Evolutionary conservation across 2,329 filamentous ascomycete species (phyloP).

Genomic region (Monosporascus sp.): DNA sequence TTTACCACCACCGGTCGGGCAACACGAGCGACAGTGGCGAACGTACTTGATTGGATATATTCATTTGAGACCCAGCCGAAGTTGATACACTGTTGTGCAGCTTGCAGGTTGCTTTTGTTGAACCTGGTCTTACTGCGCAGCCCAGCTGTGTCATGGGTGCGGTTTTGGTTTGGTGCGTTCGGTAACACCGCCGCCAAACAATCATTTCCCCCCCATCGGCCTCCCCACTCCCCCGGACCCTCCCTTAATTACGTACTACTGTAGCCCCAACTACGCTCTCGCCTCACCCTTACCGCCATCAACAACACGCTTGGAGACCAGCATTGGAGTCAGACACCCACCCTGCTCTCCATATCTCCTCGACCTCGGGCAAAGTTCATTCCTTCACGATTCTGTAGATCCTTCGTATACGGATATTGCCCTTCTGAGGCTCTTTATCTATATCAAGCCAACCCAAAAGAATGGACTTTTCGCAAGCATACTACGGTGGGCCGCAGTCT

Average conservation of each 20-base stretch:
- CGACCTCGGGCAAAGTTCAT: too few relatives aligned
- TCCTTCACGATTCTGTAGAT: too few relatives aligned
- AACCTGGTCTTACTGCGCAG: not conserved
- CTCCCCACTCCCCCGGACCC: not conserved
- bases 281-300: not conserved
- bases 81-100: not conserved
- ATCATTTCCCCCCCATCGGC: not conserved
- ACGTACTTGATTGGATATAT: not conserved
- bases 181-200: not conserved
- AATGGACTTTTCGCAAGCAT: slow-evolving; percentile 53
- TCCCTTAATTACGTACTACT: too few relatives aligned
- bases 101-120: not conserved
- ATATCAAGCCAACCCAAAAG: slow-evolving; percentile 2
- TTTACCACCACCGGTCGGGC: too few relatives aligned
- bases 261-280: not conserved
- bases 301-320: not conserved
- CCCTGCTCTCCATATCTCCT: too few relatives aligned
- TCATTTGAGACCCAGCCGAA: not conserved
- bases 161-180: not conserved
- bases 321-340: not conserved
- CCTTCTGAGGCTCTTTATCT: slow-evolving; percentile 1
- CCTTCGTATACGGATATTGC: too few relatives aligned
- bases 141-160: not conserved
- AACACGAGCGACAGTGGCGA: not conserved
- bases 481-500: slow-evolving; percentile 42